A percentile compares a stretch with the other conserved stretches of the same genome.
Evolutionary conservation across 2,329 filamentous ascomycete species (phyloP).

Genomic region (Curvularia spicifera): DNA sequence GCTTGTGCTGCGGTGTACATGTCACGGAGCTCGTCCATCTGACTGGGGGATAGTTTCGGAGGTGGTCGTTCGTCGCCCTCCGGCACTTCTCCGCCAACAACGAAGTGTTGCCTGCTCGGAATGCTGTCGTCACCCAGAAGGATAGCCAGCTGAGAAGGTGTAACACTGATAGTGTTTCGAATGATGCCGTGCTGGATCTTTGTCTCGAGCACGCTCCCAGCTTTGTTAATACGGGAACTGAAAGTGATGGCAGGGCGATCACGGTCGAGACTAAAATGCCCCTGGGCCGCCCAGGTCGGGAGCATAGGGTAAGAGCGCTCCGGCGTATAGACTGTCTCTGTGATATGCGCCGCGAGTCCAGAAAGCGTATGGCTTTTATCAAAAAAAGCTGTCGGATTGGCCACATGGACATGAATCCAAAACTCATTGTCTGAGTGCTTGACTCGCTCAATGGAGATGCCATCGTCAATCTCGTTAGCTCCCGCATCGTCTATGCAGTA

Average conservation of each 20-base stretch:
- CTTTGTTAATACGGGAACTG: conserved; percentile 61
- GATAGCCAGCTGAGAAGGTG: conserved; percentile 49
- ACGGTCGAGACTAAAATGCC: conserved; percentile 60
- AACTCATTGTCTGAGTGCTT: conserved; percentile 58
- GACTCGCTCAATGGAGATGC: conserved; percentile 71
- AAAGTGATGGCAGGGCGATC: conserved; percentile 66
- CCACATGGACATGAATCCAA: conserved; percentile 81
- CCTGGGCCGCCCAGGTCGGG: conserved; percentile 56
- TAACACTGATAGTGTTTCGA: conserved; percentile 62
- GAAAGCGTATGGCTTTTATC: conserved; percentile 63
- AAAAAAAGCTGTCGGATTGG: conserved; percentile 77
- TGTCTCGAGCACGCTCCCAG: conserved; percentile 61
- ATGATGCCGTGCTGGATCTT: conserved; percentile 61
- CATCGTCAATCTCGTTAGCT: conserved; percentile 79
- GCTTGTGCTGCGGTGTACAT: conserved; percentile 46
- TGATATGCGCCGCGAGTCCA: conserved; percentile 66
- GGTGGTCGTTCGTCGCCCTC: conserved; percentile 6
- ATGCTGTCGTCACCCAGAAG: conserved; percentile 47
- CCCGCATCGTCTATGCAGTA: conserved; percentile 74
- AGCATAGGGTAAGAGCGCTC: conserved; percentile 65
- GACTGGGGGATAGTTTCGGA: conserved; percentile 27
- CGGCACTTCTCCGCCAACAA: conserved; percentile 37
- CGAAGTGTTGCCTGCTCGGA: conserved; percentile 22
- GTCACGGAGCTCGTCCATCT: conserved; percentile 43
- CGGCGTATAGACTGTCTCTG: conserved; percentile 63